Conservation (phyloP, 495 filamentous ascomycete species). For the Friedmanniomyces endolithicus region DNA sequence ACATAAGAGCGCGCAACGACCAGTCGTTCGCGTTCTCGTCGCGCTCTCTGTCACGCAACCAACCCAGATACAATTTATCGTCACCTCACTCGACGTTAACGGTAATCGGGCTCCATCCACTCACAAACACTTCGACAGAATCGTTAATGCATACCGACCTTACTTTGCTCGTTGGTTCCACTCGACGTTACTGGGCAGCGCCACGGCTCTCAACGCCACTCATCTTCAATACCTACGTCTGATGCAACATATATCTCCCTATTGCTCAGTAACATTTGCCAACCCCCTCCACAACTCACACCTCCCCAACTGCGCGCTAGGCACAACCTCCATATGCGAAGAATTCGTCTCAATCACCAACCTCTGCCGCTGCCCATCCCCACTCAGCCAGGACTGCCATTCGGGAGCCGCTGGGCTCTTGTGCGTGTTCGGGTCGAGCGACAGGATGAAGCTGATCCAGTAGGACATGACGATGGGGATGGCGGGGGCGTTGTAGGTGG, state of each 20-base stretch:
- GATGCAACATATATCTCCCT: background rate
- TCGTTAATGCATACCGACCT: too few relatives aligned
- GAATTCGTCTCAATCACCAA: constrained; percentile 8
- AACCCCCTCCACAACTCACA: constrained; percentile 16
- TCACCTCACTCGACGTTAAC: too few relatives aligned
- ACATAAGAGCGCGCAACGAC: too few relatives aligned
- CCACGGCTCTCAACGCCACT: too few relatives aligned
- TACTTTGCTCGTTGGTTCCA: too few relatives aligned
- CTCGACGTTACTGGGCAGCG: background rate
- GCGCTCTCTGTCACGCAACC: too few relatives aligned
- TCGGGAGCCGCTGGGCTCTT: constrained; percentile 1
- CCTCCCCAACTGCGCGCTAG: constrained; percentile 4
- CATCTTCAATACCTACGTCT: too few relatives aligned
- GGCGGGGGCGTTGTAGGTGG: constrained; percentile 8
- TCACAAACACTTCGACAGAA: too few relatives aligned
- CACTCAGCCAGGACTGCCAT: constrained; percentile 5
- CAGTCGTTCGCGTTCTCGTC: too few relatives aligned
- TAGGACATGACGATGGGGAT: constrained; percentile 15
- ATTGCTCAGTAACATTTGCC: constrained; percentile 12
- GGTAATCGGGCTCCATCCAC: too few relatives aligned
- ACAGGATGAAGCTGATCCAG: constrained; percentile 17
- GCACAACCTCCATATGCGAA: constrained; percentile 9
- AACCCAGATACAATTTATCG: too few relatives aligned
- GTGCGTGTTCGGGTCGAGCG: constrained; percentile 10
- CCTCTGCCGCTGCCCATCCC: background rate